Percentiles rank a stretch among this genome's conserved stretches.
Conservation (phyloP, 225 moss, liverwort and hornwort genomes). For the Straminergon stramineum region DNA sequence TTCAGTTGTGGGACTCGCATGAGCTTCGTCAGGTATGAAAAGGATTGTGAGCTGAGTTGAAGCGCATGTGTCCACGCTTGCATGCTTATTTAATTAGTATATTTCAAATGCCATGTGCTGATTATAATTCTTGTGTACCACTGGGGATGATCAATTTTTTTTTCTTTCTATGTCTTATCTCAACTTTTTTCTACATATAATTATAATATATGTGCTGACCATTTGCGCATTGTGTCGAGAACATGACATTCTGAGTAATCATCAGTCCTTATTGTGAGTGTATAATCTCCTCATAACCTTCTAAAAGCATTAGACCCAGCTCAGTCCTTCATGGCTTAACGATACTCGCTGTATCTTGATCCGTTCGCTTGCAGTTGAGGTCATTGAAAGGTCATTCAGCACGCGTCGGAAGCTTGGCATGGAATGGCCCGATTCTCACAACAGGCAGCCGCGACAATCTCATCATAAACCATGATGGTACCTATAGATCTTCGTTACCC, state of each 20-base stretch:
- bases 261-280: background rate
- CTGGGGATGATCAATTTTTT: background rate
- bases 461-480: slow-evolving; percentile 93
- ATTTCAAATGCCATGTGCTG: no score
- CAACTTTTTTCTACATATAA: background rate
- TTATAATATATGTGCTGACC: background rate
- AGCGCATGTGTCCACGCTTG: background rate
- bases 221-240: no score
- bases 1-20: slow-evolving; percentile 84
- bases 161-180: background rate
- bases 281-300: background rate
- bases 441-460: slow-evolving; percentile 80
- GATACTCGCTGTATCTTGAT: background rate
- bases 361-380: slow-evolving; percentile 37
- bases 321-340: background rate
- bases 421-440: slow-evolving; percentile 86
- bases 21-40: slow-evolving; percentile 49
- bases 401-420: slow-evolving; percentile 81
- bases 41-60: background rate
- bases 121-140: background rate
- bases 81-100: background rate
- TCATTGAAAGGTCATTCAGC: slow-evolving; percentile 82
- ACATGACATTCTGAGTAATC: background rate
- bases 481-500: background rate
- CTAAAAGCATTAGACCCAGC: background rate